Percentiles rank a stretch among this genome's conserved stretches.
These are phyloP conservation scores for Ceratocystis huliohia DNA, from an alignment of 2,329 filamentous ascomycete species.

Conservation along the genomic window DNA sequence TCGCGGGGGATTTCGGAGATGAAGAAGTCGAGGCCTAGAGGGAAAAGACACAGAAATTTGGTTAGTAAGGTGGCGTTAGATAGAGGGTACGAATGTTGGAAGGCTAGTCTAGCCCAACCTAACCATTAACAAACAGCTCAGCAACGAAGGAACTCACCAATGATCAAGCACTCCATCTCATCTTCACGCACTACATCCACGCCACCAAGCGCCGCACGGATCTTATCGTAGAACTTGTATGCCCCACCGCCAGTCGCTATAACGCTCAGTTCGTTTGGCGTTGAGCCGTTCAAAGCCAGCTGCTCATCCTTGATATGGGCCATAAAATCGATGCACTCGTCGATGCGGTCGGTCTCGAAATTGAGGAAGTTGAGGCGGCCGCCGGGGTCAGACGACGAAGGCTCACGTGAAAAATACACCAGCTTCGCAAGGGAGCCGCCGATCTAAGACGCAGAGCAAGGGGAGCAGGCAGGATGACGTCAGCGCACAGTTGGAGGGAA, in stretches of 20 bases:
- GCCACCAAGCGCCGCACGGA: slow-evolving; percentile 60
- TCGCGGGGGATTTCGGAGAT: slow-evolving; percentile 95
- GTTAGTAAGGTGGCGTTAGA: slow-evolving; percentile 16
- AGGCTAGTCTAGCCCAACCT: no score
- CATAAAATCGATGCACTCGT: slow-evolving; percentile 88
- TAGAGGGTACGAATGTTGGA: no score
- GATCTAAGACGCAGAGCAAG: slow-evolving; percentile 46
- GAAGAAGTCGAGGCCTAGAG: slow-evolving; percentile 83
- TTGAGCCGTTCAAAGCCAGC: slow-evolving; percentile 58
- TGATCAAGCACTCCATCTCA: slow-evolving; percentile 97
- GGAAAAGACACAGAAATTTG: background rate
- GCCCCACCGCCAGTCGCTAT: slow-evolving; percentile 95
- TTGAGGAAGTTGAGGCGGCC: slow-evolving; percentile 89
- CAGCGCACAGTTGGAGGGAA: slow-evolving; percentile 18
- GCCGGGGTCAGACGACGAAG: slow-evolving; percentile 63
- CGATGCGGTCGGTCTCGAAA: slow-evolving; percentile 91
- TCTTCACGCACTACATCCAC: slow-evolving; percentile 87
- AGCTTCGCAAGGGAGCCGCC: slow-evolving; percentile 91
- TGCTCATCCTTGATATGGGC: slow-evolving; percentile 73
- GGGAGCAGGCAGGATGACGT: slow-evolving; percentile 15
- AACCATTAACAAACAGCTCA: background rate
- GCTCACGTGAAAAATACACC: slow-evolving; percentile 90
- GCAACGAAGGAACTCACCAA: slow-evolving; percentile 42
- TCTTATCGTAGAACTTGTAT: slow-evolving; percentile 91
- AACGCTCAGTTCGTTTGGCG: slow-evolving; percentile 63